Percentiles rank a stretch among this genome's conserved stretches.
Evolutionary conservation across 106 monocot species (phyloP).

Genomic region (Dendrobium chrysotoxum): DNA sequence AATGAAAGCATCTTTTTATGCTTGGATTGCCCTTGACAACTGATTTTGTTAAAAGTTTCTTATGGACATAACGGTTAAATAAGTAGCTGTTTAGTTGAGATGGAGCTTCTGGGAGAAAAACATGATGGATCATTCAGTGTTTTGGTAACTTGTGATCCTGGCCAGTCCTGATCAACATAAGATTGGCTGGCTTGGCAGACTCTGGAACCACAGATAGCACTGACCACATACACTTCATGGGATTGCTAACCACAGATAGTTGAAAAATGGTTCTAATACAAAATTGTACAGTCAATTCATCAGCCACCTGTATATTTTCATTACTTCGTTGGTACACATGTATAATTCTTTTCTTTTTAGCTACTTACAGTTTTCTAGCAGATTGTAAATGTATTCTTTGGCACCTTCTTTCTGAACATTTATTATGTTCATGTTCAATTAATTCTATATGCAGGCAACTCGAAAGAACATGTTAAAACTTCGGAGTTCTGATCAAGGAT

Average conservation of each 20-base stretch:
- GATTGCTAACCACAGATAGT: not conserved
- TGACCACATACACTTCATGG: not conserved
- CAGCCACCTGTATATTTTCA: not conserved
- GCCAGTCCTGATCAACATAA: too few relatives aligned
- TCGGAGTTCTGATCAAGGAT: too few relatives aligned
- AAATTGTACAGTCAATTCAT: not conserved
- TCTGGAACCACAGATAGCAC: not conserved
- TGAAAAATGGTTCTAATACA: not conserved
- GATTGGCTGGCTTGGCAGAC: not conserved
- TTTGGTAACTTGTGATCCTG: not conserved
- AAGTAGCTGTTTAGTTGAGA: not conserved
- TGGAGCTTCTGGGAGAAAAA: not conserved
- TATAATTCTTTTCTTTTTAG: not conserved
- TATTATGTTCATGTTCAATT: not conserved
- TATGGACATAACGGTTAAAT: not conserved
- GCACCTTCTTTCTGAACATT: not conserved
- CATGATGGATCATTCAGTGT: not conserved
- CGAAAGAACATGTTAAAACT: too few relatives aligned
- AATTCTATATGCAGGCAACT: too few relatives aligned
- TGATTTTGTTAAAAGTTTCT: not conserved
- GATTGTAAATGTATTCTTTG: not conserved
- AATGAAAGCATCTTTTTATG: not conserved
- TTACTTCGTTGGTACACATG: not conserved
- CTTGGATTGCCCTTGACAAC: not conserved
- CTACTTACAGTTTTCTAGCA: not conserved